Conservation (phyloP, 352 stramenopile genomes). For the Plasmopara viticola region DNA sequence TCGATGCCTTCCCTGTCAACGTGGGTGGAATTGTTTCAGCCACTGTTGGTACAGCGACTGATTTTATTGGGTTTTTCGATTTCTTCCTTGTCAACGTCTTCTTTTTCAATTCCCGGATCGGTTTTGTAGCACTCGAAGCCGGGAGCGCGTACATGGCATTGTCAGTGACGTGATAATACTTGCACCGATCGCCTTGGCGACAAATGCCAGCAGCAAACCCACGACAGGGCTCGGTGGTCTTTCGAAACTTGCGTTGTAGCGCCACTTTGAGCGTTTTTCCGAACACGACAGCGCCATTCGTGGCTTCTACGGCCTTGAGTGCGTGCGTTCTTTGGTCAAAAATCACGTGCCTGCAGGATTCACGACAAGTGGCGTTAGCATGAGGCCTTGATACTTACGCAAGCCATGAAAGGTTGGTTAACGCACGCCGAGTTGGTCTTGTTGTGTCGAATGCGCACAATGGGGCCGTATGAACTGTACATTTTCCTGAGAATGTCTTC, state of each 20-base stretch:
- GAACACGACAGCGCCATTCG: slow-evolving; percentile 50
- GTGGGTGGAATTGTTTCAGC: slow-evolving; percentile 28
- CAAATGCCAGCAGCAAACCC: slow-evolving; percentile 57
- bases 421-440: slow-evolving; percentile 51
- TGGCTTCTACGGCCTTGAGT: slow-evolving; percentile 31
- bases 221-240: slow-evolving; percentile 37
- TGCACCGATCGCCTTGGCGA: slow-evolving; percentile 58
- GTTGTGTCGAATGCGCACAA: slow-evolving; percentile 47
- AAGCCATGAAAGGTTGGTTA: not conserved
- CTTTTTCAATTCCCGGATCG: slow-evolving; percentile 1
- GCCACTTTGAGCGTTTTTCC: slow-evolving; percentile 43
- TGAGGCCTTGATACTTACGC: not conserved
- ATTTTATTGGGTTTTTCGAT: not conserved
- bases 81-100: slow-evolving; percentile 1
- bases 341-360: slow-evolving; percentile 30
- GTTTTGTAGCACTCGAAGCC: slow-evolving; percentile 1
- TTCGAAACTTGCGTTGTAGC: slow-evolving; percentile 36
- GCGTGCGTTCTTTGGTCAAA: slow-evolving; percentile 29
- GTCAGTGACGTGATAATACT: slow-evolving; percentile 38
- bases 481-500: slow-evolving; percentile 47
- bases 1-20: no score
- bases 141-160: slow-evolving; percentile 6
- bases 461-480: slow-evolving; percentile 48
- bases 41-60: slow-evolving; percentile 9
- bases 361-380: not conserved